A percentile compares a stretch with the other conserved stretches of the same genome.
Evolutionary conservation across 805 yeast species (phyloP).

Genomic region (Cyberlindnera mycetangii): DNA sequence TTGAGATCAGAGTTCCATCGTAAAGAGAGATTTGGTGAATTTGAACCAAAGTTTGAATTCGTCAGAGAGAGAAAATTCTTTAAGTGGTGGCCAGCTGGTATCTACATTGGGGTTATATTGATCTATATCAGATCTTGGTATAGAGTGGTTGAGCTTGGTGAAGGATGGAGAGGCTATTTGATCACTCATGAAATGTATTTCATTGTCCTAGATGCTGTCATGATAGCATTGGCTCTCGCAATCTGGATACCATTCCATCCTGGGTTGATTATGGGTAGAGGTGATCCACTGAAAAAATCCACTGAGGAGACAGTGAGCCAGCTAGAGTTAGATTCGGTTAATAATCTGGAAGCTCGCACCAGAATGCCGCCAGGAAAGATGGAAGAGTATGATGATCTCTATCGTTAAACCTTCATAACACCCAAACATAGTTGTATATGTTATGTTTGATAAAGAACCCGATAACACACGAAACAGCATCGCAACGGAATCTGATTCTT

Average conservation of each 20-base stretch:
- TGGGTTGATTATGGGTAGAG: conserved; percentile 45
- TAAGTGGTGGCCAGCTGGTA: conserved; percentile 40
- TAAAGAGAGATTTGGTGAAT: too few species aligned
- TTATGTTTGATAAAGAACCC: too few species aligned
- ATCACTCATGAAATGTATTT: conserved; percentile 59
- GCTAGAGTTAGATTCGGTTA: too few species aligned
- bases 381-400: too few species aligned
- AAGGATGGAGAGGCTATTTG: conserved; percentile 70
- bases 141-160: conserved; percentile 66
- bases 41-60: conserved; percentile 34
- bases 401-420: too few species aligned
- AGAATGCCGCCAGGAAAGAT: too few species aligned
- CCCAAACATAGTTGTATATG: too few species aligned
- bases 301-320: too few species aligned
- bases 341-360: too few species aligned
- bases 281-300: conserved; percentile 3
- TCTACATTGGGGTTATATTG: conserved; percentile 46
- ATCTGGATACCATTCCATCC: conserved; percentile 60
- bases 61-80: conserved; percentile 38
- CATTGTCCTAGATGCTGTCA: conserved; percentile 57
- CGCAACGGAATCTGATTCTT: too few species aligned
- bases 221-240: conserved; percentile 51
- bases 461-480: too few species aligned
- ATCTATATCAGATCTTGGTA: conserved; percentile 68
- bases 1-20: too few species aligned